phyloP scores from a whole-genome alignment of 176 grass and related monocot species.

The Rhynchospora pubera region DNA sequence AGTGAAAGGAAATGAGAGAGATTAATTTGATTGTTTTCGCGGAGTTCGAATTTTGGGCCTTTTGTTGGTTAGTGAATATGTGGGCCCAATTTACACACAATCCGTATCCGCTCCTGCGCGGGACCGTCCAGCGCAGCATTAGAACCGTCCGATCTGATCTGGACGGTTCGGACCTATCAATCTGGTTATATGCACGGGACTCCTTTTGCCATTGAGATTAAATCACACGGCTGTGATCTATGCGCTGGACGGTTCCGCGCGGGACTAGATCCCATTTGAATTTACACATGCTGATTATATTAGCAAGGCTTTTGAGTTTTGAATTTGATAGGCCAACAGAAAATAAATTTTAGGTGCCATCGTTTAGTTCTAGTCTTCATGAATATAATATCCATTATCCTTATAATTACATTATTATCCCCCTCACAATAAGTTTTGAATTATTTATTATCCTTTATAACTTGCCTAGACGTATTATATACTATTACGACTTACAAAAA shows the following conservation, averaged over 20 bases:
- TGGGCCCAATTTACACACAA: not conserved
- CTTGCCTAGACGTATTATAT: not conserved
- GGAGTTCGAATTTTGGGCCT: not conserved
- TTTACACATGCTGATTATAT: no score
- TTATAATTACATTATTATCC: not conserved
- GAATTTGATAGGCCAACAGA: not conserved
- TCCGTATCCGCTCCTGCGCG: no score
- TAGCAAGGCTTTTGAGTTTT: not conserved
- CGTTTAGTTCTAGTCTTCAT: not conserved
- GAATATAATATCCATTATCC: not conserved
- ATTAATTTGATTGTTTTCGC: not conserved
- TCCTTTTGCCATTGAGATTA: no score
- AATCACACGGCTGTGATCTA: no score
- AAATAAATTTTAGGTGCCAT: not conserved
- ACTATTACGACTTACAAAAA: not conserved
- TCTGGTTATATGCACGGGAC: no score
- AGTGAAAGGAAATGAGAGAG: not conserved
- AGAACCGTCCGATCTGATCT: no score
- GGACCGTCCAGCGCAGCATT: no score
- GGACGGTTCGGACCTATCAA: no score
- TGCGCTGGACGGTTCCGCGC: no score
- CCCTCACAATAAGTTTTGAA: not conserved
- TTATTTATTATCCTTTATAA: not conserved
- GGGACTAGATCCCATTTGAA: no score
- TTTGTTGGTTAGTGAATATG: not conserved